Evolutionary conservation across 768 basidiomycete species (phyloP).

Genomic region (Scleroderma bovista): DNA sequence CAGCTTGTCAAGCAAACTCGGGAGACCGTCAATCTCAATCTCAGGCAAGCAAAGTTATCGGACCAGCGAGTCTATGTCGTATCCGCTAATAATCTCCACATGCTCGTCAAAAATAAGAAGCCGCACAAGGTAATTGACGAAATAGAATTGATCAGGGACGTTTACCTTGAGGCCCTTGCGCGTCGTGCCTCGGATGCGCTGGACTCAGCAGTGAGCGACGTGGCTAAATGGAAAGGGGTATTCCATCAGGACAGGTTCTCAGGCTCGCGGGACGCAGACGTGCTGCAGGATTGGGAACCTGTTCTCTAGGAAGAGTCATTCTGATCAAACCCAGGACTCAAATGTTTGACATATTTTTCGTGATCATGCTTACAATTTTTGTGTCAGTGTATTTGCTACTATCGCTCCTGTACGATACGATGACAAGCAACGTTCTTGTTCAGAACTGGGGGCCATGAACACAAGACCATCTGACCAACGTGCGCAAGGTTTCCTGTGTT

Average conservation of each 20-base stretch:
- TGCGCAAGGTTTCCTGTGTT: conserved; percentile 38
- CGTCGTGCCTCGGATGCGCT: neutral
- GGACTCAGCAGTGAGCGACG: neutral
- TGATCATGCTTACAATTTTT: too few species aligned
- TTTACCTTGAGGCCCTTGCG: conserved; percentile 6
- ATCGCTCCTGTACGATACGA: too few species aligned
- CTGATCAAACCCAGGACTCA: too few species aligned
- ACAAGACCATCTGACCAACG: conserved; percentile 37
- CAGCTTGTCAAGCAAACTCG: conserved; percentile 17
- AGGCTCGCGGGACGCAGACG: too few species aligned
- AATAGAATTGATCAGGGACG: conserved; percentile 15
- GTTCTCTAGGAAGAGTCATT: neutral
- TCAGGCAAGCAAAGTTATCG: conserved; percentile 19
- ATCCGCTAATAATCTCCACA: conserved; percentile 15
- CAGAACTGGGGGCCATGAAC: too few species aligned
- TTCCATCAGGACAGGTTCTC: too few species aligned
- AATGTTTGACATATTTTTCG: too few species aligned
- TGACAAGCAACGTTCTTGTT: too few species aligned
- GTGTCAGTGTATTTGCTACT: too few species aligned
- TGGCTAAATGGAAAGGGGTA: neutral
- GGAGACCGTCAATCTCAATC: conserved; percentile 11
- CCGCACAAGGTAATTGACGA: conserved; percentile 20
- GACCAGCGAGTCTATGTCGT: conserved; percentile 25
- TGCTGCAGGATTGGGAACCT: too few species aligned
- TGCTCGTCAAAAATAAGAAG: conserved; percentile 12